A percentile compares a stretch with the other conserved stretches of the same genome.
Evolutionary conservation across 2,329 filamentous ascomycete genomes (phyloP).

Genomic region (Septoria linicola): DNA sequence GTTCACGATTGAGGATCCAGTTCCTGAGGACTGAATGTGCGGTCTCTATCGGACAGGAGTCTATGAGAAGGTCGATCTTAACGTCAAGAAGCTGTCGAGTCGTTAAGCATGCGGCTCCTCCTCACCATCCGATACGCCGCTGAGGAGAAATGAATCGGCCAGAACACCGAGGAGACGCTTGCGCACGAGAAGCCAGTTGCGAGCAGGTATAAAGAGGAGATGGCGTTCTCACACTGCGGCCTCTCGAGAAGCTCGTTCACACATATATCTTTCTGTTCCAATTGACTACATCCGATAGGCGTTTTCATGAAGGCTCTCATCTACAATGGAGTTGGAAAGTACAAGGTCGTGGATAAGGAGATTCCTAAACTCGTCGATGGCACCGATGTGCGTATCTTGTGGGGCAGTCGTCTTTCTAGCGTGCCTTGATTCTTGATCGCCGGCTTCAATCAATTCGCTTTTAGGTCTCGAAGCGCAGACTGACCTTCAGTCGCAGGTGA

Average conservation of each 20-base stretch:
- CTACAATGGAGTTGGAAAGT: constrained; percentile 30
- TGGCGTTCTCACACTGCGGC: not conserved
- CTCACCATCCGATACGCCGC: constrained; percentile 3
- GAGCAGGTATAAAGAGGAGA: not conserved
- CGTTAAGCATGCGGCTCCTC: not conserved
- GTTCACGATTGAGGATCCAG: no score
- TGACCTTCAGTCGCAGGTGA: constrained; percentile 21
- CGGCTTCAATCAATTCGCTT: no score
- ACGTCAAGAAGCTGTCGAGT: not conserved
- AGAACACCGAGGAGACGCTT: not conserved
- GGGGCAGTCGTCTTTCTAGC: no score
- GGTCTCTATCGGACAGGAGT: not conserved
- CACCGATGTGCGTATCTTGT: constrained; percentile 21
- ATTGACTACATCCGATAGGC: no score
- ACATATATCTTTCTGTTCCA: no score
- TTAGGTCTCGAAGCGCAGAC: no score
- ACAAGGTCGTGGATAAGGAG: constrained; percentile 30
- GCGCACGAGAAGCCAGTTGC: no score
- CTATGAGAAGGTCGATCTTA: not conserved
- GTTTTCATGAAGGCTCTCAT: constrained; percentile 32
- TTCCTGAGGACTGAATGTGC: not conserved
- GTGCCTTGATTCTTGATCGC: no score
- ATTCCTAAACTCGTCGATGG: constrained; percentile 27
- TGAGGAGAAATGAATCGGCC: not conserved
- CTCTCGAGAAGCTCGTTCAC: not conserved